Evolutionary conservation across 2,329 filamentous ascomycete species (phyloP).

Genomic region (Rutstroemia sp.): DNA sequence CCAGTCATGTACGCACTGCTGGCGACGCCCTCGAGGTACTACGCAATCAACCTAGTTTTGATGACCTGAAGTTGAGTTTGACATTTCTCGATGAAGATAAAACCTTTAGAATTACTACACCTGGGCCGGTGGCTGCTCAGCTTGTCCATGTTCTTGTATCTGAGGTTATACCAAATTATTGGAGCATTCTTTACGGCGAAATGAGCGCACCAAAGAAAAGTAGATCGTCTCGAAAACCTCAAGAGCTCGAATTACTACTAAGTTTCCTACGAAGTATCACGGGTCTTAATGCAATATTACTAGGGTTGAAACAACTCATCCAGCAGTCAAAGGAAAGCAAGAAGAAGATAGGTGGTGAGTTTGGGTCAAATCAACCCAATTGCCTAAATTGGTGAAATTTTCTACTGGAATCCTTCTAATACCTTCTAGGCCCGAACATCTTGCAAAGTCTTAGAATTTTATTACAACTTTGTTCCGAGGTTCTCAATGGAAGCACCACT

Average conservation of each 20-base stretch:
- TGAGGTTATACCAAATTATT: conserved; percentile 75
- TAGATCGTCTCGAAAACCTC: conserved; percentile 16
- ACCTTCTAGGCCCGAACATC: conserved; percentile 20
- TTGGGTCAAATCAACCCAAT: background rate
- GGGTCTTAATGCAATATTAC: conserved; percentile 69
- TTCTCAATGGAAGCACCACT: conserved; percentile 38
- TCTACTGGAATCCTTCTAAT: background rate
- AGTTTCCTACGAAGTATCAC: conserved; percentile 63
- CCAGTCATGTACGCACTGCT: conserved; percentile 19
- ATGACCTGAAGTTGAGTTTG: conserved; percentile 45
- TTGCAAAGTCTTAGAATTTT: conserved; percentile 33
- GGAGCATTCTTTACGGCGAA: conserved; percentile 54
- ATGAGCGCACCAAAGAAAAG: conserved; percentile 19
- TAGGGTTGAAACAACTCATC: conserved; percentile 58
- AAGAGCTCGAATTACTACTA: conserved; percentile 46
- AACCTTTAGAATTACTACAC: conserved; percentile 49
- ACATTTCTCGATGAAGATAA: conserved; percentile 39
- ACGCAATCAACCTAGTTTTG: conserved; percentile 54
- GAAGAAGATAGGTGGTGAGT: conserved; percentile 16
- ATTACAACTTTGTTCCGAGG: conserved; percentile 34
- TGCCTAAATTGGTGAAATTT: background rate
- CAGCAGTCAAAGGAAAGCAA: conserved; percentile 38
- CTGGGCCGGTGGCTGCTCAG: conserved; percentile 63
- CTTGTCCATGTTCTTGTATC: conserved; percentile 69
- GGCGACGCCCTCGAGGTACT: conserved; percentile 51